These are phyloP conservation scores for Trypanosoma vivax DNA, from an alignment of 208 protist genomes.

Conservation along the genomic window DNA sequence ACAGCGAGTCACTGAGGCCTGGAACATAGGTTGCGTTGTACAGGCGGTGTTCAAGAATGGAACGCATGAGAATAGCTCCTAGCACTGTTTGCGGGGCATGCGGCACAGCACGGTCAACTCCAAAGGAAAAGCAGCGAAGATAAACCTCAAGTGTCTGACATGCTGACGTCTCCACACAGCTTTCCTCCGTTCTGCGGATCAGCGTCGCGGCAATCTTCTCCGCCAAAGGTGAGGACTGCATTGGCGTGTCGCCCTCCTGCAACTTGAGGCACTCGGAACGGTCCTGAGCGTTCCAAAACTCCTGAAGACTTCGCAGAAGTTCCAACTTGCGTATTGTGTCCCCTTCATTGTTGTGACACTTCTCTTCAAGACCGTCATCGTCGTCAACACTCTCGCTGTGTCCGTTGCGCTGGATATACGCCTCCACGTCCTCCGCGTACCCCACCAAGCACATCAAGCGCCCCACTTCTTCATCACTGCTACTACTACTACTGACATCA, in stretches of 20 bases:
- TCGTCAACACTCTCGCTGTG: constrained; percentile 20
- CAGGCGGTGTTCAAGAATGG: constrained; percentile 51
- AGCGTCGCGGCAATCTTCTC: constrained; percentile 45
- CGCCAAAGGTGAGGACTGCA: constrained; percentile 24
- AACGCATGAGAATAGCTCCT: constrained; percentile 34
- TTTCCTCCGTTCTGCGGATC: constrained; percentile 34
- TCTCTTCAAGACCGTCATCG: constrained; percentile 31
- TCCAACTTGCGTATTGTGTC: constrained; percentile 82
- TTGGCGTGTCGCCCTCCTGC: constrained; percentile 23
- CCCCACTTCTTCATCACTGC: background rate
- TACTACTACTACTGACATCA: background rate
- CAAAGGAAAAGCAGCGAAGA: constrained; percentile 58
- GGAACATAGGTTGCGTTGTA: constrained; percentile 75
- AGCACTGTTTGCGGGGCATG: constrained; percentile 34
- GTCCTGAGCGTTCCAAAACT: constrained; percentile 83
- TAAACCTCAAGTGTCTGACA: constrained; percentile 62
- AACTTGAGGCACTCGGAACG: constrained; percentile 53
- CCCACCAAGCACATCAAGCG: constrained; percentile 22
- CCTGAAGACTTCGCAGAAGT: constrained; percentile 59
- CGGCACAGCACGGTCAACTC: background rate
- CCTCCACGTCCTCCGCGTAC: constrained; percentile 27
- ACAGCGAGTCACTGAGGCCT: constrained; percentile 44
- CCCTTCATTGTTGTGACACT: constrained; percentile 61
- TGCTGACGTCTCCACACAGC: constrained; percentile 58
- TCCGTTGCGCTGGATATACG: constrained; percentile 21